Conservation (phyloP, 257 asterid species). For the Craterostigma plantagineum region DNA sequence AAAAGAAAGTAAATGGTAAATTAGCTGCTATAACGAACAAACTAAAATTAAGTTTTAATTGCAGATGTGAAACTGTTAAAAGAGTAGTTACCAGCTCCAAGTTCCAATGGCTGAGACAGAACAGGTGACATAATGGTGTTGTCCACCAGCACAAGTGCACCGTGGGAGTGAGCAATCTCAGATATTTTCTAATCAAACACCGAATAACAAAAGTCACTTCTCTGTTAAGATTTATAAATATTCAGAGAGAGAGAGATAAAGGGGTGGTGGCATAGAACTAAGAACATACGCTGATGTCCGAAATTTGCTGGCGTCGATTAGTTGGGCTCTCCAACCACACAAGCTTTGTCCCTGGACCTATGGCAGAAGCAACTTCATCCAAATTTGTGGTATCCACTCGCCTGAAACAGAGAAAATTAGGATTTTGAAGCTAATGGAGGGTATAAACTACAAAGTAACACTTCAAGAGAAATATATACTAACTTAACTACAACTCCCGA, state of each 20-base stretch:
- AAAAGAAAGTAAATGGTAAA: too few species aligned
- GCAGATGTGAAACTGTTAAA: background rate
- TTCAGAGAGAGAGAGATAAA: background rate
- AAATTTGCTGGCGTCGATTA: conserved; percentile 84
- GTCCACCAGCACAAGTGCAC: conserved; percentile 83
- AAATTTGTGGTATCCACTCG: conserved; percentile 72
- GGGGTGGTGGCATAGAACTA: too few species aligned
- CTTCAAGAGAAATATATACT: conserved; percentile 10
- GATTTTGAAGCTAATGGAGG: background rate
- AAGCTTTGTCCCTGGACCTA: conserved; percentile 60
- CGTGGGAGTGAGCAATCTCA: conserved; percentile 68
- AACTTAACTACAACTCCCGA: conserved; percentile 71
- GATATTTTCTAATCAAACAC: conserved; percentile 46
- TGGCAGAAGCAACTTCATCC: conserved; percentile 54
- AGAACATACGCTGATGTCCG: conserved; percentile 49
- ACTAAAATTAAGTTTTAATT: too few species aligned
- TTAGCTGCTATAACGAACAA: too few species aligned
- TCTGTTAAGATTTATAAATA: background rate
- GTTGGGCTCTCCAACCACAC: conserved; percentile 99
- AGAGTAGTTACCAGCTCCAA: conserved; percentile 59
- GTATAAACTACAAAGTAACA: background rate
- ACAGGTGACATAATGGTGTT: conserved; percentile 97
- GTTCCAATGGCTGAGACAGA: conserved; percentile 64
- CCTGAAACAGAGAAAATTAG: conserved; percentile 22
- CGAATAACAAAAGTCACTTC: background rate